These are phyloP conservation scores for Cercospora sp. DNA, from an alignment of 2,329 filamentous ascomycete species.

Conservation along the genomic window DNA sequence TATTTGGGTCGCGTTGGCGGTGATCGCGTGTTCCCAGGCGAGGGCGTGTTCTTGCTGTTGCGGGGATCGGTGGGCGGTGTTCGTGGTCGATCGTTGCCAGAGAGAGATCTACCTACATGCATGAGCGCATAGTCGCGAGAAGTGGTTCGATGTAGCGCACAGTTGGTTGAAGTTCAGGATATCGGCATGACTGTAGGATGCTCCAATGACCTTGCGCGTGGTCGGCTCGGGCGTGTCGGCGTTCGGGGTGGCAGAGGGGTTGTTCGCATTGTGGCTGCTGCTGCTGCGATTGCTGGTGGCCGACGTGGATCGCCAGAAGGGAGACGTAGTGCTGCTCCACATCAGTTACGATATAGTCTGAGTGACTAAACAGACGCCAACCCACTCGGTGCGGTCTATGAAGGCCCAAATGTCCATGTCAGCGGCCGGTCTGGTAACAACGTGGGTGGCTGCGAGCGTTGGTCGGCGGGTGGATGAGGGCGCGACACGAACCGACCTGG, in stretches of 20 bases:
- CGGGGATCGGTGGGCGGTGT: conserved; percentile 68
- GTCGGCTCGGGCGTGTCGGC: conserved; percentile 55
- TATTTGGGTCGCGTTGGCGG: conserved; percentile 70
- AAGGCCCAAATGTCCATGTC: conserved; percentile 41
- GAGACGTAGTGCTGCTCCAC: conserved; percentile 69
- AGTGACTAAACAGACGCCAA: not conserved
- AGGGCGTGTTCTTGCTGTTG: conserved; percentile 55
- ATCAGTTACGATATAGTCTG: not conserved
- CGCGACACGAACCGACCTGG: conserved; percentile 82
- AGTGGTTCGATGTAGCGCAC: conserved; percentile 51
- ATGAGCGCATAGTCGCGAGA: conserved; percentile 8
- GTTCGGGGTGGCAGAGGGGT: conserved; percentile 43
- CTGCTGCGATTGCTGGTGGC: conserved; percentile 44
- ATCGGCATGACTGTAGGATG: conserved; percentile 94
- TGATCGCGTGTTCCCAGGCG: conserved; percentile 56
- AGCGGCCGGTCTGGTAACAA: conserved; percentile 34
- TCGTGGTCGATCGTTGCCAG: conserved; percentile 61
- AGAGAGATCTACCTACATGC: conserved; percentile 29
- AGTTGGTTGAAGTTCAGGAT: conserved; percentile 83
- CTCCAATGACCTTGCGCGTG: conserved; percentile 76
- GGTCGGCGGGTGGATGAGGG: conserved; percentile 6
- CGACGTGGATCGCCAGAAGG: conserved; percentile 75
- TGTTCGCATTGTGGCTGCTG: conserved; percentile 42
- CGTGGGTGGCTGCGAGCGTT: conserved; percentile 3
- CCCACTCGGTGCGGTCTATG: conserved; percentile 41